Evolutionary conservation across 768 basidiomycete genomes (phyloP).

Genomic region (Podaxis mareebaensis): DNA sequence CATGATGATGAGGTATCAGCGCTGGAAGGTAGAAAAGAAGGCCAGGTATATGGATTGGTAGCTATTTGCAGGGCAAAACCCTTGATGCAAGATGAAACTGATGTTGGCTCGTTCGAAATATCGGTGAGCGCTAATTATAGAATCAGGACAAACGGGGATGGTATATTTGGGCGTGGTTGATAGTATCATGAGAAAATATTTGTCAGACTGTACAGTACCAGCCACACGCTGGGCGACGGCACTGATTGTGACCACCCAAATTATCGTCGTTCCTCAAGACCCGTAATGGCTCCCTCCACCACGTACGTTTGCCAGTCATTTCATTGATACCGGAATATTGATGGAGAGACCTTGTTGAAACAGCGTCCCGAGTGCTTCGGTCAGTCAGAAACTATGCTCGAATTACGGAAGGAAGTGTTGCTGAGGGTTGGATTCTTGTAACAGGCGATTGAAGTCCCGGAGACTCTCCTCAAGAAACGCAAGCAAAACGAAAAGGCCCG

Average conservation of each 20-base stretch:
- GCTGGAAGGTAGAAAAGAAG: background rate
- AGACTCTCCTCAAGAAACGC: constrained; percentile 99
- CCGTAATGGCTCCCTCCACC: constrained; percentile 56
- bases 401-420: constrained; percentile 22
- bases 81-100: constrained; percentile 6
- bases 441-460: constrained; percentile 94
- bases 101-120: background rate
- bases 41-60: background rate
- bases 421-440: constrained; percentile 22
- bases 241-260: constrained; percentile 25
- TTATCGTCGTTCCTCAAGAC: constrained; percentile 48
- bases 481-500: constrained; percentile 96
- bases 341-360: constrained; percentile 16
- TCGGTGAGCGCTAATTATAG: background rate
- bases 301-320: constrained; percentile 42
- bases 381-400: constrained; percentile 33
- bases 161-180: background rate
- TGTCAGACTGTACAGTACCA: constrained; percentile 47
- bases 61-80: background rate
- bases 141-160: background rate
- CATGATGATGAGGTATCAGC: background rate
- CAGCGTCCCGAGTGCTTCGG: constrained; percentile 61
- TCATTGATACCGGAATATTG: background rate
- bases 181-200: constrained; percentile 27
- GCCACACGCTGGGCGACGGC: constrained; percentile 34